These are phyloP conservation scores for Darksidea phi DNA, from an alignment of 495 filamentous ascomycete genomes.

Conservation along the genomic window DNA sequence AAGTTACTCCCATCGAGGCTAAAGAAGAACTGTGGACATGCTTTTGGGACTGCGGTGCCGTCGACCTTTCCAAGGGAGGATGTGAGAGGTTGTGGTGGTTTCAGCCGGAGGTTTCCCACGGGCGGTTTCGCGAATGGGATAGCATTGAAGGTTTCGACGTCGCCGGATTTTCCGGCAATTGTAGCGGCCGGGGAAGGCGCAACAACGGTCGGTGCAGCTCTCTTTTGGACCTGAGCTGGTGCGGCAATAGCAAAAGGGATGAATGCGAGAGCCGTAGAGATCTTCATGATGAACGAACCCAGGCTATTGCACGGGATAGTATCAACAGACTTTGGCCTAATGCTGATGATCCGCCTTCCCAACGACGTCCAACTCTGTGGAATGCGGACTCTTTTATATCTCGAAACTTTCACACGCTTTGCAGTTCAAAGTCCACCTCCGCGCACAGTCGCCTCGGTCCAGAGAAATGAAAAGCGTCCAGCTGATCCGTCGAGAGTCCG, in stretches of 20 bases:
- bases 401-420: too few species aligned
- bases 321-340: too few species aligned
- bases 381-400: too few species aligned
- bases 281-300: conserved; percentile 22
- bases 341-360: too few species aligned
- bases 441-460: too few species aligned
- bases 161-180: conserved; percentile 22
- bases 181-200: conserved; percentile 33
- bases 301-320: not conserved
- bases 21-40: conserved; percentile 49
- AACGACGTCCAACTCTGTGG: too few species aligned
- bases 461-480: too few species aligned
- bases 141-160: conserved; percentile 52
- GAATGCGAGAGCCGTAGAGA: conserved; percentile 20
- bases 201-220: conserved; percentile 29
- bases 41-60: conserved; percentile 29
- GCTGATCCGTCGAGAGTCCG: too few species aligned
- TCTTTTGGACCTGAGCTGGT: conserved; percentile 24
- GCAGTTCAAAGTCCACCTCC: too few species aligned
- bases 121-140: conserved; percentile 66
- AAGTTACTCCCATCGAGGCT: conserved; percentile 46
- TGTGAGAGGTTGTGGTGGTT: conserved; percentile 56
- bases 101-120: conserved; percentile 56
- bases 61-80: conserved; percentile 39
- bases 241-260: conserved; percentile 25